phyloP scores from a whole-genome alignment of 2,329 filamentous ascomycete genomes.

The Hypoxylon sp. region DNA sequence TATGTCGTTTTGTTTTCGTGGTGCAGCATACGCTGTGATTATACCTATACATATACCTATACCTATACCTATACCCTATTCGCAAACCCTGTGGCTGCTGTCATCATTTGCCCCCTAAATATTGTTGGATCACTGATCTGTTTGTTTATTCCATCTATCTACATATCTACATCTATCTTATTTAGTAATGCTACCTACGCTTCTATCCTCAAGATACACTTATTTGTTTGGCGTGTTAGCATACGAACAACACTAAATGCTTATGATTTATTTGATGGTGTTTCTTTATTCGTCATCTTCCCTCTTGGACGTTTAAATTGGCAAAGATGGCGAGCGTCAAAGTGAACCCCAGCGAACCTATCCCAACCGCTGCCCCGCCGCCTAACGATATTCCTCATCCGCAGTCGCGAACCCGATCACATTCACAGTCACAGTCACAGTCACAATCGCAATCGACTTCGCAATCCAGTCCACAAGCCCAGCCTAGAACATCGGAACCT shows the following conservation, averaged over 20 bases:
- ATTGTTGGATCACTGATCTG: conserved; percentile 16
- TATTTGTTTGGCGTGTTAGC: conserved; percentile 15
- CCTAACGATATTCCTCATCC: conserved; percentile 23
- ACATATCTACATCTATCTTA: conserved; percentile 14
- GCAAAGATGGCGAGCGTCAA: conserved; percentile 41
- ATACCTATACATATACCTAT: not conserved
- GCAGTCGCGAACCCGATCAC: conserved; percentile 16
- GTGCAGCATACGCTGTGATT: conserved; percentile 36
- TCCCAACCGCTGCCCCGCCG: conserved; percentile 25
- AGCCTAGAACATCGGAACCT: conserved; percentile 30
- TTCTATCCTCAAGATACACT: conserved; percentile 9
- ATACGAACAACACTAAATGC: conserved; percentile 8
- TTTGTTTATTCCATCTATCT: conserved; percentile 4
- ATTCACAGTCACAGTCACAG: conserved; percentile 7
- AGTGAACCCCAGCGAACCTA: conserved; percentile 37
- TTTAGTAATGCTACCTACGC: conserved; percentile 32
- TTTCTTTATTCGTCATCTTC: too few species aligned
- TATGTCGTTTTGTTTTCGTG: conserved; percentile 38
- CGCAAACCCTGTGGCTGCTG: conserved; percentile 37
- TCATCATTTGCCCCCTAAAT: conserved; percentile 30
- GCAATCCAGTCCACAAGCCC: conserved; percentile 25
- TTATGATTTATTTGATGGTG: conserved; percentile 7
- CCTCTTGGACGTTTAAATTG: too few species aligned
- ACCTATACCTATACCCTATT: too few species aligned
- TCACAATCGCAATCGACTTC: conserved; percentile 27